phyloP scores from a whole-genome alignment of 2,329 filamentous ascomycete species.

The Fusarium tupiense region DNA sequence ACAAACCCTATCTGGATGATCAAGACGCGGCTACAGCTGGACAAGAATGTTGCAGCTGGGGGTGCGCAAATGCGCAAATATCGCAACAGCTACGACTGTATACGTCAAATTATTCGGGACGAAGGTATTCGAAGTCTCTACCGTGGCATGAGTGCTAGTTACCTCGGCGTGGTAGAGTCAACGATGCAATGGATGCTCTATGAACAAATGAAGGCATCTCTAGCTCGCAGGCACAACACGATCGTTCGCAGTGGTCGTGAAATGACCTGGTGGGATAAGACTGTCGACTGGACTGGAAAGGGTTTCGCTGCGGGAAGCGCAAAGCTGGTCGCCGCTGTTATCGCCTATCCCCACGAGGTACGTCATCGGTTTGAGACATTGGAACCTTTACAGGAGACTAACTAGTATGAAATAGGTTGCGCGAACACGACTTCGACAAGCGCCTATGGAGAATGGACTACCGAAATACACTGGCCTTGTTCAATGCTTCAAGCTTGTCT shows the following conservation, averaged over 20 bases:
- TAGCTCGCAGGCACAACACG: constrained; percentile 71
- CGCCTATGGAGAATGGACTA: constrained; percentile 74
- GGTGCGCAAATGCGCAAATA: constrained; percentile 72
- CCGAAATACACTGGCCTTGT: constrained; percentile 89
- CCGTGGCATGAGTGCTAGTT: constrained; percentile 89
- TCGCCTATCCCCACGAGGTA: constrained; percentile 94
- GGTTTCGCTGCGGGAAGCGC: constrained; percentile 81
- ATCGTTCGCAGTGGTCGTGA: constrained; percentile 67
- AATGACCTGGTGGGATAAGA: constrained; percentile 76
- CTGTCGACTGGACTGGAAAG: constrained; percentile 82
- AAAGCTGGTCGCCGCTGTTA: constrained; percentile 84
- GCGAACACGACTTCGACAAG: constrained; percentile 84
- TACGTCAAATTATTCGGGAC: constrained; percentile 79
- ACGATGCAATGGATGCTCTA: constrained; percentile 95
- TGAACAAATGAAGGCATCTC: constrained; percentile 85
- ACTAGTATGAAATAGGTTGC: constrained; percentile 66
- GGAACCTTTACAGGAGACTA: background rate
- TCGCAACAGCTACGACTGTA: constrained; percentile 88
- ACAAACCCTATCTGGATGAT: constrained; percentile 98
- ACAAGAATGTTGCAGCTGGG: constrained; percentile 79
- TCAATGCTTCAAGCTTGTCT: constrained; percentile 89
- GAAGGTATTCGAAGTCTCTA: constrained; percentile 88
- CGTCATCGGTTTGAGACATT: constrained; percentile 29
- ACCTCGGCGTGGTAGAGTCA: constrained; percentile 89
- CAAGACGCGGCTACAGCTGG: constrained; percentile 91